phyloP scores from a whole-genome alignment of 2,329 filamentous ascomycete species.

The Scedosporium minutisporum region DNA sequence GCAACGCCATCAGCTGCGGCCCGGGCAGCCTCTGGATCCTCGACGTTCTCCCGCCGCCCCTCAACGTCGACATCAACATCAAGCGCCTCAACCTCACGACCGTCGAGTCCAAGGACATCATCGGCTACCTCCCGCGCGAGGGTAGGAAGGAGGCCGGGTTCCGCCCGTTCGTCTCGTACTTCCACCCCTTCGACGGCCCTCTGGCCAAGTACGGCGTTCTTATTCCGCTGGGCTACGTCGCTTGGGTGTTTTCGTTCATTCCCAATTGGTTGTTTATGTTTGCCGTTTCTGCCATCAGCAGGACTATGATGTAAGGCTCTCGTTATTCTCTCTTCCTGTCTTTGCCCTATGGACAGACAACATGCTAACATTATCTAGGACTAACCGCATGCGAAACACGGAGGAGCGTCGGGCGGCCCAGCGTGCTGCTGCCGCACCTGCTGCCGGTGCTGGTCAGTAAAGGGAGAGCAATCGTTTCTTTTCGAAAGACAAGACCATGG shows the following conservation, averaged over 20 bases:
- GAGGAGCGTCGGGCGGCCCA: neutral
- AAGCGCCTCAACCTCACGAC: conserved; percentile 62
- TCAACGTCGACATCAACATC: conserved; percentile 53
- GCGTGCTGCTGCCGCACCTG: neutral
- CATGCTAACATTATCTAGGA: conserved; percentile 22
- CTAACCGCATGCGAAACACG: conserved; percentile 21
- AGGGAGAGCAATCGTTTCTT: too few species aligned
- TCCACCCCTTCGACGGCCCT: conserved; percentile 67
- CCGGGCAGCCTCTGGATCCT: conserved; percentile 59
- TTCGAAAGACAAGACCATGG: too few species aligned
- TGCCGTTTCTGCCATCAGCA: conserved; percentile 60
- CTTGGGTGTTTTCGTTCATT: conserved; percentile 58
- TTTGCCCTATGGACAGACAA: neutral
- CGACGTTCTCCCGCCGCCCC: conserved; percentile 54
- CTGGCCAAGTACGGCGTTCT: conserved; percentile 53
- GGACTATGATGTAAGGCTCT: conserved; percentile 61
- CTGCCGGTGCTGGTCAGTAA: neutral
- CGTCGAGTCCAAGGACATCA: conserved; percentile 53
- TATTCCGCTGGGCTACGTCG: conserved; percentile 55
- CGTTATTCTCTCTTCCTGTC: neutral
- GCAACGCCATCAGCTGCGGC: conserved; percentile 61
- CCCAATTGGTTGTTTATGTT: conserved; percentile 76
- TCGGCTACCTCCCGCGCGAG: conserved; percentile 36
- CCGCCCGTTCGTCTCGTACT: conserved; percentile 48
- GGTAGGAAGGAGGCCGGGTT: conserved; percentile 35